A percentile compares a stretch with the other conserved stretches of the same genome.
phyloP scores from a whole-genome alignment of 495 filamentous ascomycete species.

The Neurospora tetrasperma region DNA sequence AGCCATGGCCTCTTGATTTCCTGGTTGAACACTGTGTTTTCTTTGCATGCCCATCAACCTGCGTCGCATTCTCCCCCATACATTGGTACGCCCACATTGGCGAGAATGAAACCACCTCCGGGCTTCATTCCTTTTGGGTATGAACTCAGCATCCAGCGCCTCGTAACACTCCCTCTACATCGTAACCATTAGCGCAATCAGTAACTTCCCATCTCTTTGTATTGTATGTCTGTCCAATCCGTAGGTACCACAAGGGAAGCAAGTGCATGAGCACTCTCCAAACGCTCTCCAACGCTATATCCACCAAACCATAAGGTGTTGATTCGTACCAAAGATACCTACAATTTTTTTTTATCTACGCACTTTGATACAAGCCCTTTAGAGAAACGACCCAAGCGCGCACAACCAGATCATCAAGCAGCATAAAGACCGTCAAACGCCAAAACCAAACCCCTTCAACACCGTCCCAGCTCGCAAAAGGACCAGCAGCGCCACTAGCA shows the following conservation, averaged over 20 bases:
- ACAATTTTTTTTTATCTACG: not conserved
- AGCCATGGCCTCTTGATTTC: not conserved
- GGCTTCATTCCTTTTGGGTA: not conserved
- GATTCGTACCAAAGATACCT: not conserved
- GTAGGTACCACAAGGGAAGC: not conserved
- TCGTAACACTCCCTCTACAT: not conserved
- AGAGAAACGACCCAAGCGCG: not conserved
- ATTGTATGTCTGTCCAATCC: not conserved
- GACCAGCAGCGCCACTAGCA: not conserved
- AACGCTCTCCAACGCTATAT: not conserved
- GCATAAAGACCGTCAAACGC: not conserved
- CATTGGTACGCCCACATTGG: too few species aligned
- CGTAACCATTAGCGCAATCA: not conserved
- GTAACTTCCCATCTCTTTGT: not conserved
- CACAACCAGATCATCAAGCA: not conserved
- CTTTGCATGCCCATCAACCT: too few species aligned
- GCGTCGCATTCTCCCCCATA: too few species aligned
- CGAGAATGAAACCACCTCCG: not conserved
- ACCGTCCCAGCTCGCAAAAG: not conserved
- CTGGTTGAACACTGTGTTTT: too few species aligned
- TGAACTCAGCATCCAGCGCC: not conserved
- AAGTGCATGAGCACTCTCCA: not conserved
- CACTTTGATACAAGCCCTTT: not conserved
- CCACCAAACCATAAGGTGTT: not conserved
- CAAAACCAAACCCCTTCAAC: not conserved